Conservation (phyloP, 495 filamentous ascomycete genomes). For the Cladorrhinum samala region DNA sequence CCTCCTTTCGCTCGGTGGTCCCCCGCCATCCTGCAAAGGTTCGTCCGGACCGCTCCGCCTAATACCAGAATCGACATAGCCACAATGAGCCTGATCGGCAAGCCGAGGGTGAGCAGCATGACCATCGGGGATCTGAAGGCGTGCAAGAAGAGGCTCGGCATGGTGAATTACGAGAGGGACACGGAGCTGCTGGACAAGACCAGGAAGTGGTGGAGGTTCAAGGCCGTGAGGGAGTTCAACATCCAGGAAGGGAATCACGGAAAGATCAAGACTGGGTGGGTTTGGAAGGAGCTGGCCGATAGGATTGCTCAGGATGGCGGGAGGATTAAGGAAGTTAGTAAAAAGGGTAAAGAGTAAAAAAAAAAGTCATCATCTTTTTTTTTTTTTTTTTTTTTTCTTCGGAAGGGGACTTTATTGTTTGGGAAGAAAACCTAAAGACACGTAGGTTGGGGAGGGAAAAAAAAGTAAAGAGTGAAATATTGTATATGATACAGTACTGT, state of each 20-base stretch:
- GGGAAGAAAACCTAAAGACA: too few relatives aligned
- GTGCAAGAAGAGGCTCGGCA: slow-evolving; percentile 32
- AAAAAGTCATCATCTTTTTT: too few relatives aligned
- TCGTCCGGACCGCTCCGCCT: slow-evolving; percentile 55
- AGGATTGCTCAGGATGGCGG: slow-evolving; percentile 6
- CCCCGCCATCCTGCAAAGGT: slow-evolving; percentile 58
- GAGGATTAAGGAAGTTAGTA: background rate
- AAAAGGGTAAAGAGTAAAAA: background rate
- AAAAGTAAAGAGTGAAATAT: too few relatives aligned
- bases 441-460: too few relatives aligned
- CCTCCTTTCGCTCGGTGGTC: slow-evolving; percentile 65
- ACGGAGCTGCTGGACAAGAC: slow-evolving; percentile 19
- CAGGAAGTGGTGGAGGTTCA: slow-evolving; percentile 33
- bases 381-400: too few relatives aligned
- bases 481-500: too few relatives aligned
- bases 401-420: too few relatives aligned
- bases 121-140: slow-evolving; percentile 45
- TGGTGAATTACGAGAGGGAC: slow-evolving; percentile 47
- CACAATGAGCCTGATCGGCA: slow-evolving; percentile 62
- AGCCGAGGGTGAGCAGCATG: slow-evolving; percentile 43
- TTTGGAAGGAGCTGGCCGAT: slow-evolving; percentile 23
- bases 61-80: slow-evolving; percentile 60
- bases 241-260: slow-evolving; percentile 17
- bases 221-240: slow-evolving; percentile 30
- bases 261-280: slow-evolving; percentile 22